Evolutionary conservation across 1,139 yeast genomes (phyloP).

Genomic region (Candida glucosophila): DNA sequence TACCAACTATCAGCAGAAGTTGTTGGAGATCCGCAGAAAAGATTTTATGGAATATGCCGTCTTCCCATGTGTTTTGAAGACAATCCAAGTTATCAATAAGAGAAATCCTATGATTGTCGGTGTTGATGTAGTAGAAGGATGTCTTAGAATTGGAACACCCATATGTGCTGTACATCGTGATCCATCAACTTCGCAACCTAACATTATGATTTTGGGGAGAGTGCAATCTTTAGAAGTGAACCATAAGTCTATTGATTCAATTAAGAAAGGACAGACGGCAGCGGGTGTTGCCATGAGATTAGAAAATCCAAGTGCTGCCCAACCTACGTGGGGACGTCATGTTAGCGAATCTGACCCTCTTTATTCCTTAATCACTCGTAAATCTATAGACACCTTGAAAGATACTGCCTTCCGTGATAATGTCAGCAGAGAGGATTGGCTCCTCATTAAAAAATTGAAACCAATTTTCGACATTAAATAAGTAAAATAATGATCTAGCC

Average conservation of each 20-base stretch:
- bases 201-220: conserved; percentile 69
- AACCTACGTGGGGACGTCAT: conserved; percentile 99
- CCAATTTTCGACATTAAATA: conserved; percentile 73
- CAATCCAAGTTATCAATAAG: conserved; percentile 93
- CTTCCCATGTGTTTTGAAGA: conserved; percentile 91
- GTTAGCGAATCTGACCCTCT: conserved; percentile 86
- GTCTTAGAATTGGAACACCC: conserved; percentile 87
- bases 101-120: conserved; percentile 99
- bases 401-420: conserved; percentile 96
- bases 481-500: no score
- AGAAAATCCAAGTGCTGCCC: conserved; percentile 85
- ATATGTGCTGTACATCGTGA: conserved; percentile 88
- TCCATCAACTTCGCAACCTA: conserved; percentile 73
- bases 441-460: conserved; percentile 80
- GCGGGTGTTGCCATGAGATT: conserved; percentile 99
- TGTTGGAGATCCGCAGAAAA: conserved; percentile 83
- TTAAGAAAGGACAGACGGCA: conserved; percentile 89
- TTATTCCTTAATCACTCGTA: conserved; percentile 82
- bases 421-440: conserved; percentile 93
- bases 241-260: conserved; percentile 72
- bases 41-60: conserved; percentile 85
- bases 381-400: conserved; percentile 91
- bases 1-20: conserved; percentile 81
- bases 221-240: conserved; percentile 89
- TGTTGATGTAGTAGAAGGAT: conserved; percentile 92